A percentile compares a stretch with the other conserved stretches of the same genome.
Evolutionary conservation across 257 asterid species (phyloP).

Genomic region (Coffea eugenioides): DNA sequence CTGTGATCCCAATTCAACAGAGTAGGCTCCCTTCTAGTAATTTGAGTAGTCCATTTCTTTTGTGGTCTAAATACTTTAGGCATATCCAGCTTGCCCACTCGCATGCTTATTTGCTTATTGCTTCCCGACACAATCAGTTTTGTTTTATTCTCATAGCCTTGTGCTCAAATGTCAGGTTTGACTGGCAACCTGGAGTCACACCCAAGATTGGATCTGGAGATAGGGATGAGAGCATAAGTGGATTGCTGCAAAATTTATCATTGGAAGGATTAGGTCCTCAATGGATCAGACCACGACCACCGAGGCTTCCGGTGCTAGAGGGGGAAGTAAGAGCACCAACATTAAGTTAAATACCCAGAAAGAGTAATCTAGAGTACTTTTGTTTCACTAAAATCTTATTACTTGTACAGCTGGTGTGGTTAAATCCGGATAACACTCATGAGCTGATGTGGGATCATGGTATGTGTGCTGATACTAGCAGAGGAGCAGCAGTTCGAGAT

Average conservation of each 20-base stretch:
- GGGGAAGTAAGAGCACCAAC: constrained; percentile 63
- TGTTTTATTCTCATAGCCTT: constrained; percentile 18
- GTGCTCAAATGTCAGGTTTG: constrained; percentile 61
- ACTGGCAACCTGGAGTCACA: constrained; percentile 68
- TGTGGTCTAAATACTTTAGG: not conserved
- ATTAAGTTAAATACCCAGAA: not conserved
- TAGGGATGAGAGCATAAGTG: constrained; percentile 72
- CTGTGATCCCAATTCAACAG: constrained; percentile 74
- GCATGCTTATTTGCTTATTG: not conserved
- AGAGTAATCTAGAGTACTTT: not conserved
- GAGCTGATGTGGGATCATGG: constrained; percentile 95
- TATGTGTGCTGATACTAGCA: constrained; percentile 96
- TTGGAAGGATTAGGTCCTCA: constrained; percentile 75
- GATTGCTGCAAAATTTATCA: constrained; percentile 61
- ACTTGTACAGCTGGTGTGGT: constrained; percentile 74
- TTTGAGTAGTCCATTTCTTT: not conserved
- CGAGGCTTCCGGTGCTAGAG: constrained; percentile 79
- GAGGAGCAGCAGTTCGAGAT: constrained; percentile 94
- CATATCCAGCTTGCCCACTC: not conserved
- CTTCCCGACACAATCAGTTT: constrained; percentile 6
- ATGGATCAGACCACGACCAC: constrained; percentile 93
- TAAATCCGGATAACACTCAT: constrained; percentile 80
- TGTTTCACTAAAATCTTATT: constrained; percentile 12
- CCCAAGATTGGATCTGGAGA: constrained; percentile 83
- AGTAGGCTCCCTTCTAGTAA: constrained; percentile 49